Evolutionary conservation across 805 yeast genomes (phyloP), one percentile per base, ranked within the genome.

Genomic region (Kodamaea fukazawae): DNA sequence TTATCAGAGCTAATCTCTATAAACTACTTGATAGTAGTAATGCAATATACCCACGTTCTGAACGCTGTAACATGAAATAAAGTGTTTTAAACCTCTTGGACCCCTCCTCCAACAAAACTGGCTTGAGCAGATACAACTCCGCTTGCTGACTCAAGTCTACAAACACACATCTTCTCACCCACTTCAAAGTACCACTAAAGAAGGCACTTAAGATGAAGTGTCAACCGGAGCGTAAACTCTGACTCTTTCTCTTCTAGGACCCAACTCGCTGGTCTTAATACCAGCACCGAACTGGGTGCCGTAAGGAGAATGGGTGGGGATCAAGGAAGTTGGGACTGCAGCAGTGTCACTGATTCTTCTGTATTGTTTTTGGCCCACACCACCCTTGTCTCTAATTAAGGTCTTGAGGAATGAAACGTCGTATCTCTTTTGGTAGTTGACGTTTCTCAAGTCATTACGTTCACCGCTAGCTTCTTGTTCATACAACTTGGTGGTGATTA

Each of bases 211-310:
- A 27, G 40, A 31, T 7, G 38, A 32, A 14, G 42, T 34, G 33
- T 37, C 41, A 29, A 45, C 16, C n/a, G 73, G 73, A 45, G 74
- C 72, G 52, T 61, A 70, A 49, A 58, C 55, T 48, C 60, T 58
- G 45, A 60, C 47, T 51, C 68, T 58, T 53, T 69, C 73, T 49
- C 50, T 67, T 65, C 75, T 67, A 34, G 75, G 74, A 13, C 75
- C 74, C 53, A 70, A 65, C 45, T 57, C 50, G 50, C 56, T 61
- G 28, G 69, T 63, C 52, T 65, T 67, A 37, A 70, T 67, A 47
- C 74, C 73, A 28, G 67, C 66, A 36, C 75, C 75, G 47, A 59
- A 68, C 50, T 67, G 70, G 42, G 53, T 44, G 16, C 71, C 71
- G 40, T 32, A 51, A 7, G 71, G 60, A n/a, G 73, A 66, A 46